Percentiles rank a stretch among this genome's conserved stretches.
Evolutionary conservation across 1,139 yeast genomes (phyloP).

Genomic region (Tardiomyces depauwii): DNA sequence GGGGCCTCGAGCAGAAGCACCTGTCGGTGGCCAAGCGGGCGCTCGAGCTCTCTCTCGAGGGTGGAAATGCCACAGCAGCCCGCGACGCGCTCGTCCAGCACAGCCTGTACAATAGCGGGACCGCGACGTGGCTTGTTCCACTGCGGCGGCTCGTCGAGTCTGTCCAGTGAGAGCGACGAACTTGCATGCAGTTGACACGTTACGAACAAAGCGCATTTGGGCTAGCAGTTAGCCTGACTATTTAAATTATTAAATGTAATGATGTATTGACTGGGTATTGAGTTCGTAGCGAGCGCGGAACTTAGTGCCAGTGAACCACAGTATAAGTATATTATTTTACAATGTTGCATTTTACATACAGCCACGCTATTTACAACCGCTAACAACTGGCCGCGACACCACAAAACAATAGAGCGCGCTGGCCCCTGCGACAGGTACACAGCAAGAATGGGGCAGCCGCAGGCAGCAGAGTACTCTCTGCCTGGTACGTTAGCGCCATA

Average conservation of each 20-base stretch:
- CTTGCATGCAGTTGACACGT: no score
- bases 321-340: no score
- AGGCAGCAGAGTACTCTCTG: conserved; percentile 23
- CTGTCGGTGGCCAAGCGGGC: conserved; percentile 14
- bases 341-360: not conserved
- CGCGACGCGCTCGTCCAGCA: conserved; percentile 30
- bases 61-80: conserved; percentile 10
- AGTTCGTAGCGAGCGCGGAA: no score
- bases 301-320: no score
- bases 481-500: conserved; percentile 14
- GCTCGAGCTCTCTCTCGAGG: conserved; percentile 8
- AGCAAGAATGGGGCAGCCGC: conserved; percentile 8
- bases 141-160: conserved; percentile 38
- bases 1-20: conserved; percentile 15
- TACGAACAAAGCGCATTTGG: no score
- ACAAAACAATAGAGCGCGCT: not conserved
- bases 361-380: no score
- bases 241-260: no score
- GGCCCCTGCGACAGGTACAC: not conserved
- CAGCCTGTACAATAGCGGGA: conserved; percentile 42
- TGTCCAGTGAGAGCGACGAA: no score
- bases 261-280: no score
- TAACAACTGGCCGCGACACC: no score
- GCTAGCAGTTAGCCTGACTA: no score
- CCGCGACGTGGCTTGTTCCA: conserved; percentile 47